Percentiles rank a stretch among this genome's conserved stretches.
Evolutionary conservation across 768 basidiomycete species (phyloP).

Genomic region (Rhizopogon sp.): DNA sequence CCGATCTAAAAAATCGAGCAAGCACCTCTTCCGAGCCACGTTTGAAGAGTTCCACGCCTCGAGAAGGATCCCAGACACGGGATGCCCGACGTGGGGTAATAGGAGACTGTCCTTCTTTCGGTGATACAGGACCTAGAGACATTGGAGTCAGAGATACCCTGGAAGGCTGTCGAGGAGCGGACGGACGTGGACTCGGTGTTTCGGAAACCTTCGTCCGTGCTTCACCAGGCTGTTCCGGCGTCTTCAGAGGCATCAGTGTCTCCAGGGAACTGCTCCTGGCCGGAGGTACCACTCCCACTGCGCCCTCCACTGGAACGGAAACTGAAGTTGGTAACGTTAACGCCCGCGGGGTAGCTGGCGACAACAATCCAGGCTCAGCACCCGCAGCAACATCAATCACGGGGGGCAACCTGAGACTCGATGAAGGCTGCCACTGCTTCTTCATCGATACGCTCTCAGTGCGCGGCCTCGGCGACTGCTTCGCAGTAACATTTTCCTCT

Average conservation of each 20-base stretch:
- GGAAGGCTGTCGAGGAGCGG: conserved; percentile 17
- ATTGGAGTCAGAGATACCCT: conserved; percentile 46
- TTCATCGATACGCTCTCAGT: conserved; percentile 14
- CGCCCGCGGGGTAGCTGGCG: neutral
- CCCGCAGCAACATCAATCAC: neutral
- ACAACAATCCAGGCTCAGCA: neutral
- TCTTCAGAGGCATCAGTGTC: conserved; percentile 14
- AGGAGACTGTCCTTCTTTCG: conserved; percentile 34
- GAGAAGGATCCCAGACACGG: conserved; percentile 82
- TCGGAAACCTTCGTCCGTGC: conserved; percentile 7
- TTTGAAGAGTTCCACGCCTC: conserved; percentile 83
- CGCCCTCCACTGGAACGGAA: too few relatives aligned
- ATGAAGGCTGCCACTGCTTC: conserved; percentile 15
- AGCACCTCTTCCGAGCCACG: conserved; percentile 85
- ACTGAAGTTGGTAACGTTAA: neutral
- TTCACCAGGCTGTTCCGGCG: conserved; percentile 5
- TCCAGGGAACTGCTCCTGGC: conserved; percentile 11
- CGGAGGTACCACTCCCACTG: neutral
- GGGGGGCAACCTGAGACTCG: conserved; percentile 2
- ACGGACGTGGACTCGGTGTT: conserved; percentile 3
- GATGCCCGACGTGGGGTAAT: conserved; percentile 39
- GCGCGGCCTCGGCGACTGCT: conserved; percentile 20
- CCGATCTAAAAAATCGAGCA: conserved; percentile 76
- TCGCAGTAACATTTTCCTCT: conserved; percentile 6
- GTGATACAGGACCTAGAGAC: conserved; percentile 48